phyloP scores from a whole-genome alignment of 345 rosid species.

The Syzygium aqueum region DNA sequence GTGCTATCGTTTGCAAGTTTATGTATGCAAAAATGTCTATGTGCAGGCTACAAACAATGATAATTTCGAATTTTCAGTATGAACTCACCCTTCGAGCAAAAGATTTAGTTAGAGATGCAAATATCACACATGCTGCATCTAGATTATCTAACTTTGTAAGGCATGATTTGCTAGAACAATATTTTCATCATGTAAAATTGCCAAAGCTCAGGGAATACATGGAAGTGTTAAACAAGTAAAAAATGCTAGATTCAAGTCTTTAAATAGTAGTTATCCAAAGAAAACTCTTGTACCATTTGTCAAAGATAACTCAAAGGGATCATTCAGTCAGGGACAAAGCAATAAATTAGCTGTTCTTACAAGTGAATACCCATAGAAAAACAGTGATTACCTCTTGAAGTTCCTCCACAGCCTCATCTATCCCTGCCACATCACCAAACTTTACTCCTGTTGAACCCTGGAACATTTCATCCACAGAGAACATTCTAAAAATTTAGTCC shows the following conservation, averaged over 20 bases:
- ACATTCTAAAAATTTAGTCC: slow-evolving; percentile 8
- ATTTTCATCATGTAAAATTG: neutral
- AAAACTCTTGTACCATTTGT: neutral
- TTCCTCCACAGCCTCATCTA: slow-evolving; percentile 97
- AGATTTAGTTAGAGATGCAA: neutral
- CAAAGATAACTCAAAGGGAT: neutral
- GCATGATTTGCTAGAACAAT: neutral
- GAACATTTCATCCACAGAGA: slow-evolving; percentile 3
- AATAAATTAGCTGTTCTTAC: neutral
- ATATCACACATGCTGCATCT: neutral
- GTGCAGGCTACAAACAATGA: neutral
- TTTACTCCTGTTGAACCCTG: slow-evolving; percentile 96
- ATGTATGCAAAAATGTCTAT: neutral
- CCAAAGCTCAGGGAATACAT: neutral
- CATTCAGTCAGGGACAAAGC: neutral
- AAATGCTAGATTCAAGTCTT: neutral
- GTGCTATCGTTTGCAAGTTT: neutral
- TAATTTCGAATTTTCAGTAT: neutral
- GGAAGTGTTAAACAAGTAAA: neutral
- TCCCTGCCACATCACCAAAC: slow-evolving; percentile 89
- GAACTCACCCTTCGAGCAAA: neutral
- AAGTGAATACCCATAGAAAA: neutral
- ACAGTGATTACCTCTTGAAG: slow-evolving; percentile 76
- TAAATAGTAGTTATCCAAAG: neutral
- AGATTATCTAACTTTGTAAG: neutral